Conservation (phyloP, 1,284 basidiomycete genomes). For the Austroboletus novae-zelandiae region DNA sequence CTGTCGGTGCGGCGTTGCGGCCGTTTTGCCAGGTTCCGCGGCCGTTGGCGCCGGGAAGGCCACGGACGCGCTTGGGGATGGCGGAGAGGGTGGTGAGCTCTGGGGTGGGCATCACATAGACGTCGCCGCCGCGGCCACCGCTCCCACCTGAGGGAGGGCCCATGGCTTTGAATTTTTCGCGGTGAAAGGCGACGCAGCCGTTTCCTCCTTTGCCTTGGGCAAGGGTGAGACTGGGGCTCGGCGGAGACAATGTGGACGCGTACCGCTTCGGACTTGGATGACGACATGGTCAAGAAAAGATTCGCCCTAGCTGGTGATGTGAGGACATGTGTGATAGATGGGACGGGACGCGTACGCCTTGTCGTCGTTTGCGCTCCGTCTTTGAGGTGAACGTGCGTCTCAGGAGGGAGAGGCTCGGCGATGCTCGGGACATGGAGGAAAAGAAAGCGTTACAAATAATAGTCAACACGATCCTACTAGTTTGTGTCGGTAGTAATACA, state of each 20-base stretch:
- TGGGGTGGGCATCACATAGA: conserved; percentile 78
- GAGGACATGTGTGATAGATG: conserved; percentile 2
- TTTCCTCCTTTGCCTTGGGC: conserved; percentile 70
- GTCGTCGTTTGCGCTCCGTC: conserved; percentile 76
- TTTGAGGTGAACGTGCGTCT: conserved; percentile 27
- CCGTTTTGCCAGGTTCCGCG: conserved; percentile 86
- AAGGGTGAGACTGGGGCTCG: background rate
- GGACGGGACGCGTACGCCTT: conserved; percentile 44
- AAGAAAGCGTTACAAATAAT: conserved; percentile 11
- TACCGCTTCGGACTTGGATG: conserved; percentile 75
- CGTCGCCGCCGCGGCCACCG: conserved; percentile 84
- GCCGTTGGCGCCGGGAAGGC: conserved; percentile 67
- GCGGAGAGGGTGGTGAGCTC: conserved; percentile 76
- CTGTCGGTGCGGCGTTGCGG: conserved; percentile 63
- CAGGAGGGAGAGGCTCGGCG: too few relatives aligned
- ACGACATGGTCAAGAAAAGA: conserved; percentile 80
- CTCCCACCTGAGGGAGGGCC: conserved; percentile 90
- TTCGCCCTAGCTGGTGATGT: conserved; percentile 53
- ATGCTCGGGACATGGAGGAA: conserved; percentile 11
- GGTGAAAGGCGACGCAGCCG: conserved; percentile 81
- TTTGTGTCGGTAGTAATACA: background rate
- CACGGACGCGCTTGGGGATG: conserved; percentile 68
- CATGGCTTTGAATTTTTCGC: conserved; percentile 73
- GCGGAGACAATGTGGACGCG: conserved; percentile 11
- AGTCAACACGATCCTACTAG: conserved; percentile 9